phyloP scores from a whole-genome alignment of 805 yeast genomes.

The Phaffomyces antillensis region DNA sequence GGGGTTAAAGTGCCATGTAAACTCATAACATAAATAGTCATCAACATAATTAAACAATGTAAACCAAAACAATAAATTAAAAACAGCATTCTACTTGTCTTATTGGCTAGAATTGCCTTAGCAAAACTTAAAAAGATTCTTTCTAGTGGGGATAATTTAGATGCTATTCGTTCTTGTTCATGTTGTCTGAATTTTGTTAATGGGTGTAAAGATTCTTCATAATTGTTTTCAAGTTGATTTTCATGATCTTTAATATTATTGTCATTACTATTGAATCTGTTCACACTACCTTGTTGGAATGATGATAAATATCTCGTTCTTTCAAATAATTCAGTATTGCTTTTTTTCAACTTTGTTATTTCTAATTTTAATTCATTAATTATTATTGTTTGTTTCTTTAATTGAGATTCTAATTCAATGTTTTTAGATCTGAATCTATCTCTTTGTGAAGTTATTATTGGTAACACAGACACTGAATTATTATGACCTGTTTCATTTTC shows the following conservation, averaged over 20 bases:
- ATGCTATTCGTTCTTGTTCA: constrained; percentile 69
- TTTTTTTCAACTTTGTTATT: constrained; percentile 54
- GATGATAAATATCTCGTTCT: constrained; percentile 62
- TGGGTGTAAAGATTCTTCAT: constrained; percentile 77
- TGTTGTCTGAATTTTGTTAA: constrained; percentile 72
- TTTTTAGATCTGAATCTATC: constrained; percentile 85
- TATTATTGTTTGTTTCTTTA: constrained; percentile 47
- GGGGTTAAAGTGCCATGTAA: constrained; percentile 38
- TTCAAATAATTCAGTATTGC: constrained; percentile 76
- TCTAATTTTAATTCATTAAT: constrained; percentile 60
- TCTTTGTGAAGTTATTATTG: constrained; percentile 89
- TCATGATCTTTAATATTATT: constrained; percentile 38
- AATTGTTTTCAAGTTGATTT: constrained; percentile 50
- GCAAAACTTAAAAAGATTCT: constrained; percentile 69
- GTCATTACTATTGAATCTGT: constrained; percentile 8
- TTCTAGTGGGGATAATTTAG: constrained; percentile 71
- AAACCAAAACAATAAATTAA: constrained; percentile 66
- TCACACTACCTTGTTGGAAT: constrained; percentile 24
- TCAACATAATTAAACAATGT: constrained; percentile 64
- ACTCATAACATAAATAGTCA: constrained; percentile 49
- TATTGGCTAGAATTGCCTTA: constrained; percentile 66
- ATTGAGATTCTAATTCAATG: constrained; percentile 76
- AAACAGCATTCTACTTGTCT: constrained; percentile 64
- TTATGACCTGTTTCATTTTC: constrained; percentile 14
- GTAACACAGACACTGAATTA: constrained; percentile 50